phyloP scores from a whole-genome alignment of 106 monocot species.

The Allium fistulosum region DNA sequence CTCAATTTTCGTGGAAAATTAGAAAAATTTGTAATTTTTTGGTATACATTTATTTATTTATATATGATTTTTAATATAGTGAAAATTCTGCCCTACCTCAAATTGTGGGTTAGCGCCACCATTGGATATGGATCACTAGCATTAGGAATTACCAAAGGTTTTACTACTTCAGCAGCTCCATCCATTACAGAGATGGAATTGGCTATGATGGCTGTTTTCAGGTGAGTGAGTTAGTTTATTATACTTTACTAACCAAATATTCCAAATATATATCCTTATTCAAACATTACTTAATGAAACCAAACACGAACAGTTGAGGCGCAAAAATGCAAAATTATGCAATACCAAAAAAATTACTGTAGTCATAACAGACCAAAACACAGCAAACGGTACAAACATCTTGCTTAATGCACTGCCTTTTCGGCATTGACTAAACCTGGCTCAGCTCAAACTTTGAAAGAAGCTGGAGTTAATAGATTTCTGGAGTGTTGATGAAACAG shows the following conservation, averaged over 20 bases:
- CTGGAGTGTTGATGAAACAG: too few species aligned
- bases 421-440: slow-evolving; percentile 45
- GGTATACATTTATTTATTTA: too few species aligned
- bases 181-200: slow-evolving; percentile 49
- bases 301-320: slow-evolving; percentile 36
- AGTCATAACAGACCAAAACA: slow-evolving; percentile 46
- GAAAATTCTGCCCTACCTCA: too few species aligned
- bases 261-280: background rate
- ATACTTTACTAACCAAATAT: too few species aligned
- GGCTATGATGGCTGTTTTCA: slow-evolving; percentile 78
- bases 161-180: slow-evolving; percentile 34
- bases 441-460: slow-evolving; percentile 17
- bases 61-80: too few species aligned
- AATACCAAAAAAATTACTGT: slow-evolving; percentile 41
- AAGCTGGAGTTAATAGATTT: slow-evolving; percentile 16
- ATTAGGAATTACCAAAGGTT: slow-evolving; percentile 35
- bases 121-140: slow-evolving; percentile 64
- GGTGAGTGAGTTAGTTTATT: slow-evolving; percentile 17
- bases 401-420: slow-evolving; percentile 54
- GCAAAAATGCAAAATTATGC: too few species aligned
- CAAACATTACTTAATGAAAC: background rate
- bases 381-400: slow-evolving; percentile 51
- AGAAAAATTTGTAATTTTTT: too few species aligned
- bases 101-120: too few species aligned
- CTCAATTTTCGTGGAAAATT: too few species aligned